Evolutionary conservation across 441 rosid species (phyloP).

Genomic region (Erodium moschatum): DNA sequence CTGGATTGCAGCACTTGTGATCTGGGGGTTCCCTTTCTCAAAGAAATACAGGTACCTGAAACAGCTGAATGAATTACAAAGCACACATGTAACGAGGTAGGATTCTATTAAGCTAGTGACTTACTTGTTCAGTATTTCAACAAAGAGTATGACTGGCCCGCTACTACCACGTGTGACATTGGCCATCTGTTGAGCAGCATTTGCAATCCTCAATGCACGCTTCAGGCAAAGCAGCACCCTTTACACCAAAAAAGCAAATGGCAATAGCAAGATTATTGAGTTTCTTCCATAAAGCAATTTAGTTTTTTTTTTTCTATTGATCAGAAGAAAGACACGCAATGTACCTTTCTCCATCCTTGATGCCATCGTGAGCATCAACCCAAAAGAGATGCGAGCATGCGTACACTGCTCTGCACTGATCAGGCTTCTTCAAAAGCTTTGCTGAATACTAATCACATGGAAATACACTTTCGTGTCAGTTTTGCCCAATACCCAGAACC

Average conservation of each 20-base stretch:
- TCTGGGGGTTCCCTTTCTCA: conserved; percentile 78
- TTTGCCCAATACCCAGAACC: not conserved
- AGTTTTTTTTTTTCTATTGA: not conserved
- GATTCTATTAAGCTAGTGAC: conserved; percentile 28
- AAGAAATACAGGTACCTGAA: conserved; percentile 79
- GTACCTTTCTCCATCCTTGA: conserved; percentile 93
- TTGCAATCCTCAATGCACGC: conserved; percentile 89
- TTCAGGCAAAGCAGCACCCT: conserved; percentile 90
- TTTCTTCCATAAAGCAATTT: not conserved
- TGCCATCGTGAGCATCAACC: conserved; percentile 77
- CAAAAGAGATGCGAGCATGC: conserved; percentile 93
- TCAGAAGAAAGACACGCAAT: conserved; percentile 3
- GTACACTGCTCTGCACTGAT: conserved; percentile 95
- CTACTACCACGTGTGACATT: conserved; percentile 61
- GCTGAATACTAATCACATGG: conserved; percentile 72
- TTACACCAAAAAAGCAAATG: not conserved
- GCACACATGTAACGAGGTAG: not conserved
- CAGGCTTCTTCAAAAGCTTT: conserved; percentile 92
- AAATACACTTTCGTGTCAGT: not conserved
- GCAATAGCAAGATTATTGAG: not conserved
- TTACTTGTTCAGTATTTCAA: conserved; percentile 75
- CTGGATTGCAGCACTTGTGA: conserved; percentile 61
- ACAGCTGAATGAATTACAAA: not conserved
- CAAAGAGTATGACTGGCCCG: conserved; percentile 67
- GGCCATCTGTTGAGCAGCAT: conserved; percentile 86